Base-by-base conservation (phyloP, 495 filamentous ascomycete genomes). In the Collariella sp. region DNA sequence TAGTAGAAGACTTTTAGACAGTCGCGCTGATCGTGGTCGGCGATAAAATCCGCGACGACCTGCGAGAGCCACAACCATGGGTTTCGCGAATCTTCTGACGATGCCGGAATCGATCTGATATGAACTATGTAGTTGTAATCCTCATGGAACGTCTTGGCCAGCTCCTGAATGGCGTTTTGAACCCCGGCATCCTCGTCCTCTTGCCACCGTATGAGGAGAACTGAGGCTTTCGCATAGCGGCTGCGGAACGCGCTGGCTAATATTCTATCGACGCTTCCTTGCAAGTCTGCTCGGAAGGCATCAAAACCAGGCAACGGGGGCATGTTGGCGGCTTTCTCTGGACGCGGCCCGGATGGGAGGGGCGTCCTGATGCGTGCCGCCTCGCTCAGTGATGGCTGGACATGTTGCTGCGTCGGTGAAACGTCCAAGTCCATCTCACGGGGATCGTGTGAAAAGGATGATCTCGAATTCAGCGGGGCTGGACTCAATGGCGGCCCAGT, bases 1-100 rank as follows among this genome's bases (percentile, higher is more conserved):
- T 76, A 77, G 55, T 73, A 75, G 42, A 77, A 69, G 18, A 77
- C 64, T 54, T 76, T 77, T 38, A 77, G 46, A 38, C 68, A 65
- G 47, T 76, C 72, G 26, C 74, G 69, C 19, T 68, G 71, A 52
- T 77, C 67, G 26, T 67, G 64, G 46, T 70, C 67, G 34, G 70
- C 71, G 48, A 71, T 60, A 52, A 77, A 77, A 11, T 73, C 68
- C 44, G 62, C 68, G 10, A 76, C 65, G 31, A 67, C 65, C 11
- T 64, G 59, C 23, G 66, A 70, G 7, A 77, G 60, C 72, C 72
- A 76, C 40, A 69, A 60, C 62, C 62, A 73, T 9, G 72, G 64
- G 54, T 62, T 74, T 49, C 63, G 70, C 46, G 63, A 68, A 26
- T 64, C 69, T 39, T 75, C 72, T 1, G 64, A 61, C 7, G 68